Evolutionary conservation across 768 basidiomycete species (phyloP).

Genomic region (Psilocybe sp.): DNA sequence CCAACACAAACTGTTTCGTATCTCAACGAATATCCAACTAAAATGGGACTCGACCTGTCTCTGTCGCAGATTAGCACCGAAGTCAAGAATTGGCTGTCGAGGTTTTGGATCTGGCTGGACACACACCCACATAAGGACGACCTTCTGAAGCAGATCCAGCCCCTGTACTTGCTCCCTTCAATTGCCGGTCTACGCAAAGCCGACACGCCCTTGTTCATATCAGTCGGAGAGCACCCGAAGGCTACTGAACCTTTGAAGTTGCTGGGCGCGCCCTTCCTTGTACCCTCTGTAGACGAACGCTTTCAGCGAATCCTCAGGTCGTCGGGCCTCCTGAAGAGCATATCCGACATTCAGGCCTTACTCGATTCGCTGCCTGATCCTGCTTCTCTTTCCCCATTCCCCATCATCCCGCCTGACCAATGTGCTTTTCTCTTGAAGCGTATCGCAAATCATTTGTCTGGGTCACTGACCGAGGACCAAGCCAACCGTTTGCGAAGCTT

Average conservation of each 20-base stretch:
- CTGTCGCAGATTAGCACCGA: conserved; percentile 11
- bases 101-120: conserved; percentile 44
- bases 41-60: conserved; percentile 21
- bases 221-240: conserved; percentile 16
- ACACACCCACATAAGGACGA: conserved; percentile 16
- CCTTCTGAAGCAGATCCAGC: conserved; percentile 20
- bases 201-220: conserved; percentile 25
- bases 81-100: conserved; percentile 30
- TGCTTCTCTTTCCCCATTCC: background rate
- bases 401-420: conserved; percentile 2
- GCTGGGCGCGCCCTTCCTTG: conserved; percentile 32
- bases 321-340: conserved; percentile 16
- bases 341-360: conserved; percentile 26
- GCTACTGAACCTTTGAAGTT: conserved; percentile 19
- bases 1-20: conserved; percentile 25
- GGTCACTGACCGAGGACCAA: conserved; percentile 6
- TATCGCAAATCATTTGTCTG: conserved; percentile 7
- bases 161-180: conserved; percentile 31
- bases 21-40: conserved; percentile 22
- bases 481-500: conserved; percentile 15
- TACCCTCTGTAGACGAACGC: conserved; percentile 17
- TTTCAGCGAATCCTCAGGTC: conserved; percentile 17
- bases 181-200: conserved; percentile 23
- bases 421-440: conserved; percentile 13
- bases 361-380: conserved; percentile 22